Evolutionary conservation across 345 rosid genomes (phyloP).

Genomic region (Mercurialis annua): DNA sequence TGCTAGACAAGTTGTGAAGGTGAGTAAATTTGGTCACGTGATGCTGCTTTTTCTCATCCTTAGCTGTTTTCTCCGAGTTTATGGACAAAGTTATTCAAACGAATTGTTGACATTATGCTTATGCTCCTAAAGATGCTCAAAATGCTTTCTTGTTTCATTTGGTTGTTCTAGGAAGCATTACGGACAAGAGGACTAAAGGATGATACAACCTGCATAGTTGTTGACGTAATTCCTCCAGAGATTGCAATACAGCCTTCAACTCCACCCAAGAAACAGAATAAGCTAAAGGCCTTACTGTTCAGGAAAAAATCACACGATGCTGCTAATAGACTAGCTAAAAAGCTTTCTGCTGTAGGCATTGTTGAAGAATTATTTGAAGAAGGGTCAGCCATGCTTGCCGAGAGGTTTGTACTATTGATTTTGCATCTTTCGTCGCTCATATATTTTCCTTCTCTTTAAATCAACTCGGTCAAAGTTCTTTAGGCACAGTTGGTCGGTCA

Average conservation of each 20-base stretch:
- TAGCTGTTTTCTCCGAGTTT: constrained; percentile 7
- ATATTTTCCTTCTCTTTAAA: not conserved
- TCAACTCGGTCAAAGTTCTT: too few species aligned
- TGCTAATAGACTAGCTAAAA: constrained; percentile 53
- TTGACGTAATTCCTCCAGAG: constrained; percentile 80
- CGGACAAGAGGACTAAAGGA: constrained; percentile 81
- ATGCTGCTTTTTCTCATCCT: not conserved
- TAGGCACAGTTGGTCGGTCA: too few species aligned
- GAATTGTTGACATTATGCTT: not conserved
- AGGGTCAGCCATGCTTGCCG: constrained; percentile 92
- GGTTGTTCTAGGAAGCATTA: constrained; percentile 62
- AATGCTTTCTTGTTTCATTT: constrained; percentile 1
- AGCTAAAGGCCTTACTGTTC: constrained; percentile 49
- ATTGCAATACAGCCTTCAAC: constrained; percentile 36
- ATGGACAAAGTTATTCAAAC: not conserved
- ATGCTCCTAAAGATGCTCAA: not conserved
- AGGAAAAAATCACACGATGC: constrained; percentile 54
- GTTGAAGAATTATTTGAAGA: constrained; percentile 97
- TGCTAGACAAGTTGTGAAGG: constrained; percentile 90
- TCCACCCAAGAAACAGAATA: constrained; percentile 60
- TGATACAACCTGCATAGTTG: constrained; percentile 89
- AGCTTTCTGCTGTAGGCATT: constrained; percentile 60
- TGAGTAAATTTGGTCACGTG: constrained; percentile 21
- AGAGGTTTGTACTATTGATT: constrained; percentile 49
- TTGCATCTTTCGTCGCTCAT: not conserved